Conservation (phyloP, 352 stramenopile species). For the Pythium myriotylum region DNA sequence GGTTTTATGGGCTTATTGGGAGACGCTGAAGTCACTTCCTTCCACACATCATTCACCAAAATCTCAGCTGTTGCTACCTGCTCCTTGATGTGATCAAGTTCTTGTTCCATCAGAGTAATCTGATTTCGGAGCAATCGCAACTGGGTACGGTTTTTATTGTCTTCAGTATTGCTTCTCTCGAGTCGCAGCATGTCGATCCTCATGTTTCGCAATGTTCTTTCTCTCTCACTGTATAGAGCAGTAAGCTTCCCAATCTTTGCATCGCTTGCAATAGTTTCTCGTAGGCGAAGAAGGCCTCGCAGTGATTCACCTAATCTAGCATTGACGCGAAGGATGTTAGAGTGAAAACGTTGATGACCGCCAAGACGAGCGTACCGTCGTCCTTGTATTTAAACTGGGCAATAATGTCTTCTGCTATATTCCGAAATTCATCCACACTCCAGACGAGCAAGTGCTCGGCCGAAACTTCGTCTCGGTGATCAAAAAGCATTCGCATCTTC, state of each 20-base stretch:
- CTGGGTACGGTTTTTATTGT: constrained; percentile 59
- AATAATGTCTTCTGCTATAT: constrained; percentile 71
- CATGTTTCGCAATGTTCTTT: constrained; percentile 51
- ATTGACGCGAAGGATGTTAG: constrained; percentile 2
- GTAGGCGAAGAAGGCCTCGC: constrained; percentile 61
- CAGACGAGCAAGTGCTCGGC: constrained; percentile 51
- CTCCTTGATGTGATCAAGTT: constrained; percentile 56
- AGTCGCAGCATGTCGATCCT: constrained; percentile 68
- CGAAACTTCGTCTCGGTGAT: constrained; percentile 6
- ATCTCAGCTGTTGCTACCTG: constrained; percentile 53
- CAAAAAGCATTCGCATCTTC: constrained; percentile 32
- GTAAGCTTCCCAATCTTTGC: constrained; percentile 53
- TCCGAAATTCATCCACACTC: constrained; percentile 50
- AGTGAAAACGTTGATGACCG: neutral
- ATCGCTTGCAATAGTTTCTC: constrained; percentile 70
- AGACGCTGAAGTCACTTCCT: constrained; percentile 38
- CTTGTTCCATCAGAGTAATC: constrained; percentile 59
- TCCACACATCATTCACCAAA: constrained; percentile 65
- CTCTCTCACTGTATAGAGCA: constrained; percentile 45
- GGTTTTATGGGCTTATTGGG: constrained; percentile 3
- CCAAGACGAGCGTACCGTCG: constrained; percentile 42
- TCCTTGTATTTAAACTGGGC: constrained; percentile 85
- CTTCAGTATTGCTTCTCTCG: constrained; percentile 43
- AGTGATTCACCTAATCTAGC: constrained; percentile 61
- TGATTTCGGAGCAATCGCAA: constrained; percentile 60